phyloP scores from a whole-genome alignment of 2,329 filamentous ascomycete species.

The Penicillium nordicum region DNA sequence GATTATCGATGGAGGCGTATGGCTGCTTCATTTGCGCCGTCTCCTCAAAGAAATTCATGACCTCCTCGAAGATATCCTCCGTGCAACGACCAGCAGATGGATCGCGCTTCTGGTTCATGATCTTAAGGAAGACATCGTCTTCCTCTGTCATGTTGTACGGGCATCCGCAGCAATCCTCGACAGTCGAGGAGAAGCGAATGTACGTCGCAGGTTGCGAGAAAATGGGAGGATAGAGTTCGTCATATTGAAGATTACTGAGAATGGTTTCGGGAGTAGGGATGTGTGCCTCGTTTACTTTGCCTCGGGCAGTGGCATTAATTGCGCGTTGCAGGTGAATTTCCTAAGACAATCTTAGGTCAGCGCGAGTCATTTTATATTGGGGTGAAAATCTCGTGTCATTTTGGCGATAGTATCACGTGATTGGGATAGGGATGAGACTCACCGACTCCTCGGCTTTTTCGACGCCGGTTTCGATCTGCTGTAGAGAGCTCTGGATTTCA shows the following conservation, averaged over 20 bases:
- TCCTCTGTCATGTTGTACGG: slow-evolving; percentile 93
- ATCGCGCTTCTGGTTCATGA: slow-evolving; percentile 74
- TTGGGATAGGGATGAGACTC: slow-evolving; percentile 51
- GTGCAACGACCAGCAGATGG: slow-evolving; percentile 61
- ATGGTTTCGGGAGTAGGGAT: slow-evolving; percentile 66
- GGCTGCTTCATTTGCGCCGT: slow-evolving; percentile 79
- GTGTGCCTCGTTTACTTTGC: slow-evolving; percentile 61
- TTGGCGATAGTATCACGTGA: slow-evolving; percentile 41
- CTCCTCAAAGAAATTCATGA: slow-evolving; percentile 94
- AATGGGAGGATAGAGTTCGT: slow-evolving; percentile 73
- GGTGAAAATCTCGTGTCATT: slow-evolving; percentile 35
- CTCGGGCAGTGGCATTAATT: slow-evolving; percentile 60
- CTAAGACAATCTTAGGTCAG: slow-evolving; percentile 48
- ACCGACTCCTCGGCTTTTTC: slow-evolving; percentile 97
- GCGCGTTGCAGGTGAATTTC: slow-evolving; percentile 95
- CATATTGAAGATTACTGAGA: slow-evolving; percentile 71
- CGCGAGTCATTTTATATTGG: slow-evolving; percentile 2
- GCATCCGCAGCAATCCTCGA: slow-evolving; percentile 88
- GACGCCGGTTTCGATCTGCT: slow-evolving; percentile 89
- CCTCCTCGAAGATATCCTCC: slow-evolving; percentile 87
- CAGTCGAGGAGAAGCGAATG: slow-evolving; percentile 95
- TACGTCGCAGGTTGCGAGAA: slow-evolving; percentile 88
- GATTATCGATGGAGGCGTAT: slow-evolving; percentile 84
- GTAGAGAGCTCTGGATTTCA: slow-evolving; percentile 73
- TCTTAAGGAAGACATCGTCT: slow-evolving; percentile 79